Percentiles rank a stretch among this genome's conserved stretches.
Conservation (phyloP, 257 asterid species). For the Plantago ovata region DNA sequence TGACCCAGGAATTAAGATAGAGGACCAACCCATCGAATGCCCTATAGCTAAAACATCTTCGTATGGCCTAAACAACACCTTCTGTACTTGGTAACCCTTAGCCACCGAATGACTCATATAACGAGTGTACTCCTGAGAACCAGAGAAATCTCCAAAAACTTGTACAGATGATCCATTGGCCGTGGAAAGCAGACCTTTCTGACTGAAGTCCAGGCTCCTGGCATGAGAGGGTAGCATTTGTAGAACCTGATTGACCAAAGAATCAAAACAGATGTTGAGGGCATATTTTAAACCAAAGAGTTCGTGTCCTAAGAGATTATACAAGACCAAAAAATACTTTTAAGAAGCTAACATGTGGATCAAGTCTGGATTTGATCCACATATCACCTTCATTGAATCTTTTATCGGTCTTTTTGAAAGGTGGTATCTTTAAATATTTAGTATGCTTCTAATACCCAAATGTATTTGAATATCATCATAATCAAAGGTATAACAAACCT, state of each 20-base stretch:
- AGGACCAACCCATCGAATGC: conserved; percentile 91
- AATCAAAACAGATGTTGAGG: too few species aligned
- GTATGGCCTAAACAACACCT: conserved; percentile 66
- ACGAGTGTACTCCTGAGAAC: conserved; percentile 50
- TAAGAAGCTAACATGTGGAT: too few species aligned
- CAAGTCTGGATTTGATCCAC: too few species aligned
- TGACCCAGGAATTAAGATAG: conserved; percentile 64
- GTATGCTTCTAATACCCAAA: too few species aligned
- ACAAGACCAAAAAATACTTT: too few species aligned
- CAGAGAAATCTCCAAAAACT: conserved; percentile 52
- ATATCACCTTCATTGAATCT: too few species aligned
- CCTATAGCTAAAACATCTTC: conserved; percentile 90
- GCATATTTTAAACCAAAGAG: too few species aligned
- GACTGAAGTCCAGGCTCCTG: conserved; percentile 68
- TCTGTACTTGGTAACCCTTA: conserved; percentile 77
- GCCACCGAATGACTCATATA: conserved; percentile 79
- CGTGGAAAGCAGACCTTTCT: conserved; percentile 76
- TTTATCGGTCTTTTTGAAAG: too few species aligned
- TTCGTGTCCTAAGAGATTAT: too few species aligned
- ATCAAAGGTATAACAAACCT: conserved; percentile 10
- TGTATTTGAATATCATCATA: too few species aligned
- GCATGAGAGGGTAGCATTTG: conserved; percentile 59
- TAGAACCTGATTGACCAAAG: conserved; percentile 19
- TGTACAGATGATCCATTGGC: conserved; percentile 72
- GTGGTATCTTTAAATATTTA: too few species aligned